Conservation (phyloP, 2,329 filamentous ascomycete species). For the Fusarium denticulatum region DNA sequence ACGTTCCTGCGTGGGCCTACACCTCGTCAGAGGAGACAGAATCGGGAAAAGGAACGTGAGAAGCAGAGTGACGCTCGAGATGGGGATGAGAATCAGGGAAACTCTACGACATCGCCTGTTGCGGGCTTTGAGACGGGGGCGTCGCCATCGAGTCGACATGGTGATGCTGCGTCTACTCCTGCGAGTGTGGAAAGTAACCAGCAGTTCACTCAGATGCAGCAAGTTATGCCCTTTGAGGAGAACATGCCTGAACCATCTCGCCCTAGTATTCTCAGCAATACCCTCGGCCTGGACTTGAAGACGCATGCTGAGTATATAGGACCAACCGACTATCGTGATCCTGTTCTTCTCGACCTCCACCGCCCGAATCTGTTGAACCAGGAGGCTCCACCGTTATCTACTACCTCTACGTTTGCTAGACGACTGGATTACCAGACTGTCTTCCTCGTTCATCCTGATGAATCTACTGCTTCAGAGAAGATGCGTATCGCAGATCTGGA, state of each 20-base stretch:
- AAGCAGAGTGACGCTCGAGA: slow-evolving; percentile 30
- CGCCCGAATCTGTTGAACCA: slow-evolving; percentile 56
- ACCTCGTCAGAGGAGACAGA: slow-evolving; percentile 44
- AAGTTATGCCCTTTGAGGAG: slow-evolving; percentile 29
- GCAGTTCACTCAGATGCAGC: slow-evolving; percentile 24
- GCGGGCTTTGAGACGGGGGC: slow-evolving; percentile 13
- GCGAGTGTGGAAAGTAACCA: slow-evolving; percentile 39
- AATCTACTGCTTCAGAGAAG: slow-evolving; percentile 49
- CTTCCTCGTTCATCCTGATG: slow-evolving; percentile 51
- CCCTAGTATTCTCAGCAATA: slow-evolving; percentile 50
- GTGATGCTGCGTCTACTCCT: slow-evolving; percentile 38
- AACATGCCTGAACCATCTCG: slow-evolving; percentile 34
- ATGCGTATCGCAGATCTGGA: slow-evolving; percentile 55
- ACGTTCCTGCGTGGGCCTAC: slow-evolving; percentile 64
- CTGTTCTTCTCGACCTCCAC: slow-evolving; percentile 65
- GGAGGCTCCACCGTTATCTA: slow-evolving; percentile 8
- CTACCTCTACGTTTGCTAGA: slow-evolving; percentile 41
- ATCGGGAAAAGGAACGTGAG: slow-evolving; percentile 35
- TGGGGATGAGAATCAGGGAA: slow-evolving; percentile 23
- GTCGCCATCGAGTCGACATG: slow-evolving; percentile 40
- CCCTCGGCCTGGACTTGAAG: slow-evolving; percentile 65
- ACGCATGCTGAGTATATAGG: slow-evolving; percentile 70
- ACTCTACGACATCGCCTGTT: slow-evolving; percentile 24
- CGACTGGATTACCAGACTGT: slow-evolving; percentile 49
- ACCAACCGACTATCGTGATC: slow-evolving; percentile 67